Conservation (phyloP, 257 asterid genomes). For the Nicotiana paniculata region DNA sequence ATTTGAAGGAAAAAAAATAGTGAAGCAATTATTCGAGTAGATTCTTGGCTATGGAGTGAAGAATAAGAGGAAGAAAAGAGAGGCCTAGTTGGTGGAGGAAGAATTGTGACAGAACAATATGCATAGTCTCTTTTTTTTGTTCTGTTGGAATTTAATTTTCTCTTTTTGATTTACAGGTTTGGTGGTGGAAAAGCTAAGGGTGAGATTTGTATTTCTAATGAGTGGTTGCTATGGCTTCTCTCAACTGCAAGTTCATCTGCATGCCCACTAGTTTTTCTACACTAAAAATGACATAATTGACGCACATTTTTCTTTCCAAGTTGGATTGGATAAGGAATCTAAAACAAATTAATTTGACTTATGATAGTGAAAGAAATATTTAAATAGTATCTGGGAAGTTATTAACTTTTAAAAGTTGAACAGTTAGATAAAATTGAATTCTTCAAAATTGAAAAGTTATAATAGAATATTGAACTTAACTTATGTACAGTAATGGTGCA, state of each 20-base stretch:
- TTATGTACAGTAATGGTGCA: too few species aligned
- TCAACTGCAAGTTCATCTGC: constrained; percentile 1
- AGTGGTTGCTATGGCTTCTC: constrained; percentile 37
- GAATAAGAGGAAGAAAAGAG: constrained; percentile 16
- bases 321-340: neutral
- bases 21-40: constrained; percentile 32
- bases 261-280: constrained; percentile 14
- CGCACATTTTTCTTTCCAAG: constrained; percentile 1
- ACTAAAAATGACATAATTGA: neutral
- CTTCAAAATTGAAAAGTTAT: too few species aligned
- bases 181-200: constrained; percentile 20
- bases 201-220: constrained; percentile 28
- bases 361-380: neutral
- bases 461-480: too few species aligned
- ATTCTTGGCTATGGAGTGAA: constrained; percentile 44
- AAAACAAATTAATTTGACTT: neutral
- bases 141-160: neutral
- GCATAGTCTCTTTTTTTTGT: constrained; percentile 6
- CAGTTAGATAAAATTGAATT: too few species aligned
- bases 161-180: neutral
- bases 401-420: too few species aligned
- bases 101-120: neutral
- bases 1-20: neutral
- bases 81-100: constrained; percentile 11
- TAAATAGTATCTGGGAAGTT: neutral